These are phyloP conservation scores for Phytophthora fragariaefolia DNA, from an alignment of 352 stramenopile species.

Conservation along the genomic window DNA sequence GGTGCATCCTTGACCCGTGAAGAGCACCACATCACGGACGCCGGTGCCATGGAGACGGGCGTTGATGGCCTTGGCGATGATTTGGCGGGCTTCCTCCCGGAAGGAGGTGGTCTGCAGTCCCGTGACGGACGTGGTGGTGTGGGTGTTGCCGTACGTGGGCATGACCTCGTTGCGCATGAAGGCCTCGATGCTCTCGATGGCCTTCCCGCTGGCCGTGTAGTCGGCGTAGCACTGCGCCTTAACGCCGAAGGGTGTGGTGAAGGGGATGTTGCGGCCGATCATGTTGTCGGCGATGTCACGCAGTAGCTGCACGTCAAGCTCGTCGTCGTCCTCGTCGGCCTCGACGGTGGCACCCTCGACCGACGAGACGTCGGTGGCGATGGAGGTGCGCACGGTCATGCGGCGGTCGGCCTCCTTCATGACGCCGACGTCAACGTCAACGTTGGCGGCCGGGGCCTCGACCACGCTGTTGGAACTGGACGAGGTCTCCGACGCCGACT, in stretches of 20 bases:
- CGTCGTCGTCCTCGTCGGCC: conserved; percentile 24
- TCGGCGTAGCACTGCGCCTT: conserved; percentile 94
- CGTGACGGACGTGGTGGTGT: conserved; percentile 91
- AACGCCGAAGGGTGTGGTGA: conserved; percentile 74
- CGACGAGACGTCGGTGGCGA: conserved; percentile 33
- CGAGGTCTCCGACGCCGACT: conserved; percentile 28
- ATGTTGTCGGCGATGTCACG: conserved; percentile 56
- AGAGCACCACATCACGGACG: conserved; percentile 94
- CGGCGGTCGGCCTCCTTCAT: conserved; percentile 33
- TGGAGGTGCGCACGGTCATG: conserved; percentile 30
- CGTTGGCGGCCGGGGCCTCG: not conserved
- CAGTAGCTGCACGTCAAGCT: conserved; percentile 43
- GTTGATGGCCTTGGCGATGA: conserved; percentile 91
- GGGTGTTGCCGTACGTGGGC: conserved; percentile 97
- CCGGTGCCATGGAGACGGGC: conserved; percentile 87
- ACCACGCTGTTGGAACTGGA: conserved; percentile 34
- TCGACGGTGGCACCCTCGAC: conserved; percentile 18
- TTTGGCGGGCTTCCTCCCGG: conserved; percentile 94
- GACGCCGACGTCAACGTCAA: conserved; percentile 19
- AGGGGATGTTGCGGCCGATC: conserved; percentile 57
- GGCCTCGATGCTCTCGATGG: conserved; percentile 90
- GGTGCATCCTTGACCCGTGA: conserved; percentile 90
- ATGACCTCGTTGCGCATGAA: conserved; percentile 92
- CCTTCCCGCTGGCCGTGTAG: conserved; percentile 94
- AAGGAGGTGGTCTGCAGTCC: conserved; percentile 93